A percentile compares a stretch with the other conserved stretches of the same genome.
Conservation (phyloP, 257 asterid genomes). For the Mentha longifolia region DNA sequence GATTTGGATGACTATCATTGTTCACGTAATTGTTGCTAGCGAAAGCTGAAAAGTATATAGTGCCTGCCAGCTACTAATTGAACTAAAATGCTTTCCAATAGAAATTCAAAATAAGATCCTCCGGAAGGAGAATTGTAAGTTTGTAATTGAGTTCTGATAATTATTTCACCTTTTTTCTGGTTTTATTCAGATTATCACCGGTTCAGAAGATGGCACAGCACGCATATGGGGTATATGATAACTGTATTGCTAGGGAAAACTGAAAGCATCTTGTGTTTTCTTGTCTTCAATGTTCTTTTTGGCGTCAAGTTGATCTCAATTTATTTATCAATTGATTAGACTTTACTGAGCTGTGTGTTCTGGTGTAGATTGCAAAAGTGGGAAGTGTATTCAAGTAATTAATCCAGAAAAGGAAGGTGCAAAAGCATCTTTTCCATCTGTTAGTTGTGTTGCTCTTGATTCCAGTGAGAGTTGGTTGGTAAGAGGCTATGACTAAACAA, state of each 20-base stretch:
- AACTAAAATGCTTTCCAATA: constrained; percentile 20
- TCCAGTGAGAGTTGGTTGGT: constrained; percentile 99
- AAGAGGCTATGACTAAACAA: constrained; percentile 41
- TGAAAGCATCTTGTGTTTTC: constrained; percentile 22
- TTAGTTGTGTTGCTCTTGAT: constrained; percentile 90
- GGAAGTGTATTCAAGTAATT: constrained; percentile 76
- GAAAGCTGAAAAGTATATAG: background rate
- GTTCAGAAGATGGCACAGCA: constrained; percentile 97
- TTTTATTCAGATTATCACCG: constrained; percentile 80
- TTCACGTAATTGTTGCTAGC: constrained; percentile 9
- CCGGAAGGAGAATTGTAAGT: constrained; percentile 2
- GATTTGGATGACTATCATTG: background rate
- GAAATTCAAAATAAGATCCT: background rate
- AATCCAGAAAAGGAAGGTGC: constrained; percentile 58
- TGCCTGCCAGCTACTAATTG: constrained; percentile 9
- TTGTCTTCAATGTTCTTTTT: constrained; percentile 10
- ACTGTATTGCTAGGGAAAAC: constrained; percentile 24
- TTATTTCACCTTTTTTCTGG: constrained; percentile 22
- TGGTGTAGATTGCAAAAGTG: constrained; percentile 83
- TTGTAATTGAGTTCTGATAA: constrained; percentile 19
- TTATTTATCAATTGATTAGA: constrained; percentile 29
- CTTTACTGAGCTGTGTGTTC: constrained; percentile 32
- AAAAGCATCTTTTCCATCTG: constrained; percentile 51
- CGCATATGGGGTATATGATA: constrained; percentile 85
- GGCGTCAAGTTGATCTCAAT: constrained; percentile 19